These are phyloP conservation scores for Microbotryum scabiosae DNA, from an alignment of 1,284 basidiomycete genomes.

Conservation along the genomic window DNA sequence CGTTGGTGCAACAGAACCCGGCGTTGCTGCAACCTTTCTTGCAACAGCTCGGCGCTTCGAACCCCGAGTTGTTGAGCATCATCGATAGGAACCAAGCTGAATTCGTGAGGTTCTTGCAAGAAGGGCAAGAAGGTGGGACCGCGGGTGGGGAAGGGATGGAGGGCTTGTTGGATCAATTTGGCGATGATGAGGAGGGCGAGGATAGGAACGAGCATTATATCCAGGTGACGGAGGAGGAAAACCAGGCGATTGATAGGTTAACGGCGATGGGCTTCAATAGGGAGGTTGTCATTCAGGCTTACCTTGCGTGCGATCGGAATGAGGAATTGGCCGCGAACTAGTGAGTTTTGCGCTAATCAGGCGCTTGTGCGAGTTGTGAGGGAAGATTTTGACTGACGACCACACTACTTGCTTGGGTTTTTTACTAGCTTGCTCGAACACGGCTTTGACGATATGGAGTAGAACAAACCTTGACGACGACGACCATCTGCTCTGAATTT, in stretches of 20 bases:
- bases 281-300: slow-evolving; percentile 70
- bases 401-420: not conserved
- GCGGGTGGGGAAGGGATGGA: slow-evolving; percentile 26
- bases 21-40: slow-evolving; percentile 65
- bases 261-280: slow-evolving; percentile 77
- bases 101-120: slow-evolving; percentile 34
- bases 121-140: slow-evolving; percentile 23
- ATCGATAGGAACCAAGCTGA: slow-evolving; percentile 35
- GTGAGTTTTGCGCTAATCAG: not conserved
- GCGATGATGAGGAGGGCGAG: slow-evolving; percentile 16
- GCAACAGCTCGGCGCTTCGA: slow-evolving; percentile 65
- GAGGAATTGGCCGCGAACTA: slow-evolving; percentile 91
- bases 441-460: too few species aligned
- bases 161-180: slow-evolving; percentile 25
- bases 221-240: slow-evolving; percentile 72
- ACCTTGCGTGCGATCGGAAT: slow-evolving; percentile 86
- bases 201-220: slow-evolving; percentile 50
- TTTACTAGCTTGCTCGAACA: too few species aligned
- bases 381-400: not conserved
- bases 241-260: slow-evolving; percentile 76
- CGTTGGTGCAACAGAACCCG: slow-evolving; percentile 67
- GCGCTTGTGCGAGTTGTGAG: not conserved
- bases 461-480: too few species aligned
- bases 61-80: slow-evolving; percentile 54
- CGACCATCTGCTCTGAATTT: too few species aligned